Evolutionary conservation across 2,329 filamentous ascomycete genomes (phyloP), one percentile per base, ranked within the genome.

Genomic region (Alternaria postmessia): DNA sequence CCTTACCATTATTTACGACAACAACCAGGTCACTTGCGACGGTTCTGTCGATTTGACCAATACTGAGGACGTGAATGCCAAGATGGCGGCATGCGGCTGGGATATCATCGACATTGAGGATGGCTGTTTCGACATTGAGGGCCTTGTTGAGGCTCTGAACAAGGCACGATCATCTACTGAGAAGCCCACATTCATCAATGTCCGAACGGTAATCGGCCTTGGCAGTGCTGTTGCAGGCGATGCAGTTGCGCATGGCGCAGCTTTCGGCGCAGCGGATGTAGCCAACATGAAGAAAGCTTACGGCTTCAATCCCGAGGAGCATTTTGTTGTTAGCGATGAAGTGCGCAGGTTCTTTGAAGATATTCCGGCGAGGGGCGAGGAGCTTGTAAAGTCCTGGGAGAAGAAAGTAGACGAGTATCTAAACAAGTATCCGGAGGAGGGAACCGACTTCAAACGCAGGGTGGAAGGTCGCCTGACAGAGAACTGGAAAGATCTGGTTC

Each of bases 11-110:
- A 83, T 87, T 47, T 88, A 88, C 64, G 86, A 88, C 64, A 88
- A 88, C 73, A 88, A 88, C 70, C 83, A 86, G 66, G 78, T 88
- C 48, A 87, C 85, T 5, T 88, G 86, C 66, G 86, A 88, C 58
- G 86, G 86, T 1, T 81, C 80, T 2, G 81, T 87, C 3, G 84
- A 87, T 69, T 76, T 83, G 42, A 81, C 81, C 2, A 86, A 85
- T 61, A 85, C 81, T 4, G 71, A 88, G 65, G 85, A 88, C 46
- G 78, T 87, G 65, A 87, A 88, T 57, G 73, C 79, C 7, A 88
- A 87, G 74, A 87, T 88, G 85, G 75, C 80, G 5, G 85, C 85
- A 7, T 84, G 79, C 34, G 84, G 84, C 3, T 88, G 85, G 84
- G 67, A 87, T 20, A 85, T 88, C 1, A 78, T 87, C 7, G 83